Conservation (phyloP, 306 rosid species). For the Ormosia emarginata region DNA sequence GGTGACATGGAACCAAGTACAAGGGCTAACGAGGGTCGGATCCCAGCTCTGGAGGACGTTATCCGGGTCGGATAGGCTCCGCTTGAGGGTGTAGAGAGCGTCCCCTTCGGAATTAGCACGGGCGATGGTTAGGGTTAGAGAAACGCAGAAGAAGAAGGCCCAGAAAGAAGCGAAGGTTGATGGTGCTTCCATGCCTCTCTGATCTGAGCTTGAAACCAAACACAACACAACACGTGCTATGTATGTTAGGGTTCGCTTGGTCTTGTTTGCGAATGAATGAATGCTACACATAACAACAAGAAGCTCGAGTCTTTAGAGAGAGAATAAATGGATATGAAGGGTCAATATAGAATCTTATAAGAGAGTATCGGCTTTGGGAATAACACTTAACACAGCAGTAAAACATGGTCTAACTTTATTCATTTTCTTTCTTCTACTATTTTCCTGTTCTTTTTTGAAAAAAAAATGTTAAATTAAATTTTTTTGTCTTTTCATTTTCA, state of each 20-base stretch:
- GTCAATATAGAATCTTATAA: not conserved
- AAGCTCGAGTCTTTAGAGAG: not conserved
- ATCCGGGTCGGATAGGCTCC: conserved; percentile 80
- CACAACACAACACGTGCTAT: not conserved
- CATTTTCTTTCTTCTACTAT: too few relatives aligned
- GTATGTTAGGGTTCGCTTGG: conserved; percentile 28
- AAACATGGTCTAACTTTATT: not conserved
- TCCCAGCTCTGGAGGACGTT: conserved; percentile 98
- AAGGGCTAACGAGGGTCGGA: conserved; percentile 92
- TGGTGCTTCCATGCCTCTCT: conserved; percentile 34
- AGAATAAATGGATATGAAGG: not conserved
- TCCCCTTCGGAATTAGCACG: conserved; percentile 82
- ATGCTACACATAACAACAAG: not conserved
- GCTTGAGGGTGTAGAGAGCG: conserved; percentile 73
- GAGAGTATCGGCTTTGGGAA: conserved; percentile 51
- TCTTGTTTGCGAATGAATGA: not conserved
- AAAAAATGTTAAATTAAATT: too few relatives aligned
- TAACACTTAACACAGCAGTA: conserved; percentile 25
- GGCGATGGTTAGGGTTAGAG: conserved; percentile 42
- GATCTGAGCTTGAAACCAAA: conserved; percentile 15
- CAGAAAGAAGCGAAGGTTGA: conserved; percentile 4
- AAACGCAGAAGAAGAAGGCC: conserved; percentile 15
- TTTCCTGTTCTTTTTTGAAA: too few relatives aligned
- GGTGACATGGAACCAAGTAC: conserved; percentile 98
- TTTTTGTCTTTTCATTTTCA: too few relatives aligned